Base-by-base conservation (phyloP, 768 basidiomycete genomes). In the Trametopsis cervina region DNA sequence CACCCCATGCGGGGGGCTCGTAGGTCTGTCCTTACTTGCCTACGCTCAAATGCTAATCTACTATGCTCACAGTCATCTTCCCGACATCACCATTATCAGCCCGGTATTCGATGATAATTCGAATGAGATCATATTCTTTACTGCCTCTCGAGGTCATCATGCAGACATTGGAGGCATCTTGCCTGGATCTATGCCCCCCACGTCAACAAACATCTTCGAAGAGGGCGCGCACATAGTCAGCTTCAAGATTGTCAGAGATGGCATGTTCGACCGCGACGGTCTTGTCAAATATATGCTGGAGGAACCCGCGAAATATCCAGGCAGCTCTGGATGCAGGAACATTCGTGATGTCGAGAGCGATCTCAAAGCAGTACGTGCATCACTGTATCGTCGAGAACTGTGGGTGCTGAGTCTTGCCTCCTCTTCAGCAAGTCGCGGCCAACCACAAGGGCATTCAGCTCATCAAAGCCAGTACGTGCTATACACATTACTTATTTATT, bases 171-270 rank as follows among this genome's bases (percentile, higher is more conserved):
- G 92, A 1, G 92, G 92, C 0, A 93, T 95, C 53, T 72, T 91
- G 2, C 90, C 93, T 4, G 91, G 89, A 1, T 92, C 88, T 29
- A 98, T 97, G 94, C 94, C 94, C 0, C 93, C 95, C 0, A 92
- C 89, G 2, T 87, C 85, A 10, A 84, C 85, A 54, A 91, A 79
- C 52, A 85, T 96, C 38, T 94, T 89, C 58, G 88, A 98, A 63
- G 94, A 98, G 63, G 94, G 94, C 17, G 95, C 94, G 0, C 79
- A 92, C 58, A 85, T 97, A 43, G 77, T 83, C 56, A 85, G 85
- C 62, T 89, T 96, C 75, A 96, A 94, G 66, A 81, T 98, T 51
- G 94, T 98, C 6, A 72, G 80, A 38, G 77, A 73, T 11, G 91
- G 93, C 1, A 65, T 85, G 3, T 96, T 93, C 61, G 83, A 96